These are phyloP conservation scores for Suillus subluteus DNA, from an alignment of 768 basidiomycete genomes.

Conservation along the genomic window DNA sequence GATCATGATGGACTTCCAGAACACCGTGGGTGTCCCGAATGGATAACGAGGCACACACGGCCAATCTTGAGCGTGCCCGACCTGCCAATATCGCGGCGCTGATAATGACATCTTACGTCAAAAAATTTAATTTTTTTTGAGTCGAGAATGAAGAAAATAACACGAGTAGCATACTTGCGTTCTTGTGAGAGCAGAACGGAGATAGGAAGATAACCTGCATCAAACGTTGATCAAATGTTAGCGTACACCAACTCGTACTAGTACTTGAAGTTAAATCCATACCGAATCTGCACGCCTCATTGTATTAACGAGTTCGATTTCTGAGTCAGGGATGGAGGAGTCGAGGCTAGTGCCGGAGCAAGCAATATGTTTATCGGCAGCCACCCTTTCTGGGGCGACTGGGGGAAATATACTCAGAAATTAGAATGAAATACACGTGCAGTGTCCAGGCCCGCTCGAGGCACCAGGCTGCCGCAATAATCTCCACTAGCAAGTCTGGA, in stretches of 20 bases:
- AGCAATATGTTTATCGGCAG: neutral
- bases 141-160: neutral
- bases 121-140: neutral
- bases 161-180: neutral
- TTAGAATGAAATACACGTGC: slow-evolving; percentile 2
- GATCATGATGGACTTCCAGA: neutral
- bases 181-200: neutral
- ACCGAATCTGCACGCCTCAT: neutral
- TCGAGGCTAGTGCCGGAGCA: too few relatives aligned
- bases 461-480: neutral
- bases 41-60: neutral
- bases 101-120: slow-evolving; percentile 1
- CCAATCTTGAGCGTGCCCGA: neutral
- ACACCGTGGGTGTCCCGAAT: neutral
- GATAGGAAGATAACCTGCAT: neutral
- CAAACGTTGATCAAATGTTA: neutral
- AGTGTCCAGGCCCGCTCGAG: neutral
- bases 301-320: neutral
- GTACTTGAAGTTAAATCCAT: neutral
- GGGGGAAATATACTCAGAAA: neutral
- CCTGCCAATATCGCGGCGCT: neutral
- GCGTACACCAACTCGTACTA: neutral
- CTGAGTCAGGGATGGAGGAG: neutral
- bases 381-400: neutral
- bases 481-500: neutral